Evolutionary conservation across 208 protist species (phyloP), one percentile per base, ranked within the genome.

Genomic region (Trypanosoma theileri): DNA sequence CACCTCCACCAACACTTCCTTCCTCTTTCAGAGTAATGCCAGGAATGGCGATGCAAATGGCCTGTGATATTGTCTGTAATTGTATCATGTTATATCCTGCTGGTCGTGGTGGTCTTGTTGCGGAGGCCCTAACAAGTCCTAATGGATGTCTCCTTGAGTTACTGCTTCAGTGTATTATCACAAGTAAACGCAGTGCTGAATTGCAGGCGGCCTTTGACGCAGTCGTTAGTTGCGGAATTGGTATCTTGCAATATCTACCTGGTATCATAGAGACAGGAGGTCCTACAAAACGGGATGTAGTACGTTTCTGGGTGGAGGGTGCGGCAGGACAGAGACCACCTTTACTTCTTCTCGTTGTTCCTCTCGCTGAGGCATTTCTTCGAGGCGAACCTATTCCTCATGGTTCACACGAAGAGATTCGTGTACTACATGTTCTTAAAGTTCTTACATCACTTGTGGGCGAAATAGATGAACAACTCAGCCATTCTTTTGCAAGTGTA

Each of bases 281-380:
- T 35, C 72, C 69, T 42, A 67, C 69, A 28, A 75, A 75, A 19
- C 65, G 76, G 56, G 80, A 85, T 35, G 77, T 91, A 31, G 24
- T 91, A 51, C 79, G 71, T n/a, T 89, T 85, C 57, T 87, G 77
- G 78, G 63, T 85, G 14, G 71, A 81, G 16, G 86, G 78, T 19
- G 75, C 60, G 56, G 44, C 21, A 31, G 66, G 67, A 11, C 75
- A 73, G 31, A 51, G 57, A 11, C 73, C 86, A 4, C 81, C 83
- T 13, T 59, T 88, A 13, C 77, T 80, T 24, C 50, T 55, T 14
- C 53, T 92, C 13, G 71, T 70, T 31, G 22, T 62, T 9, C 26
- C 50, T 56, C 1, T 88, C 21, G 66, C 71, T n/a, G 53, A 65
- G 14, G 59, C 71, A 17, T 62, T 88, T 48, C 4, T 19, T n/a